phyloP scores from a whole-genome alignment of 148 eudicot genomes.

The Silene latifolia region DNA sequence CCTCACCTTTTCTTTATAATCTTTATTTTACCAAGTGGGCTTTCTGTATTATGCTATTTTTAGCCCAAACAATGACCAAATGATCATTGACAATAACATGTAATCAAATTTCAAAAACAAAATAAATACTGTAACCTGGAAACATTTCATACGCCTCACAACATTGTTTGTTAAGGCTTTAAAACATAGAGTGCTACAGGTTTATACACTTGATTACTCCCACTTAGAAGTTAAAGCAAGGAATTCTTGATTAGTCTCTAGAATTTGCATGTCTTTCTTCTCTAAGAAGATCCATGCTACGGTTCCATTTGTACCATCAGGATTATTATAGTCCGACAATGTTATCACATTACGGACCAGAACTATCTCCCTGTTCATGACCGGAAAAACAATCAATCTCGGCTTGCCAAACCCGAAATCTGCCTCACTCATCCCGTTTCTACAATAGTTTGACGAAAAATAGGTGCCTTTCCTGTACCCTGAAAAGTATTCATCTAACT shows the following conservation, averaged over 20 bases:
- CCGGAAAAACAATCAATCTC: background rate
- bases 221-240: conserved; percentile 13
- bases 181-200: no score
- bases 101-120: no score
- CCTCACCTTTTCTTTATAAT: no score
- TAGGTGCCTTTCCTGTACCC: background rate
- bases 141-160: no score
- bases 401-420: conserved; percentile 20
- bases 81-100: no score
- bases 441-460: background rate
- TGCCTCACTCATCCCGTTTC: conserved; percentile 5
- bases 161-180: no score
- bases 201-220: background rate
- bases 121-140: no score
- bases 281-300: conserved; percentile 14
- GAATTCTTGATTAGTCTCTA: background rate
- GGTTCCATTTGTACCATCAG: conserved; percentile 9
- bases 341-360: background rate
- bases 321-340: conserved; percentile 5
- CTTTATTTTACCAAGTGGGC: no score
- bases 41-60: no score
- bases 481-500: background rate
- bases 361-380: background rate
- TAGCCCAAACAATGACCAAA: no score
- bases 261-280: conserved; percentile 15